Evolutionary conservation across 345 rosid species (phyloP), one percentile per base, ranked within the genome.

Genomic region (Linum usitatissimum): DNA sequence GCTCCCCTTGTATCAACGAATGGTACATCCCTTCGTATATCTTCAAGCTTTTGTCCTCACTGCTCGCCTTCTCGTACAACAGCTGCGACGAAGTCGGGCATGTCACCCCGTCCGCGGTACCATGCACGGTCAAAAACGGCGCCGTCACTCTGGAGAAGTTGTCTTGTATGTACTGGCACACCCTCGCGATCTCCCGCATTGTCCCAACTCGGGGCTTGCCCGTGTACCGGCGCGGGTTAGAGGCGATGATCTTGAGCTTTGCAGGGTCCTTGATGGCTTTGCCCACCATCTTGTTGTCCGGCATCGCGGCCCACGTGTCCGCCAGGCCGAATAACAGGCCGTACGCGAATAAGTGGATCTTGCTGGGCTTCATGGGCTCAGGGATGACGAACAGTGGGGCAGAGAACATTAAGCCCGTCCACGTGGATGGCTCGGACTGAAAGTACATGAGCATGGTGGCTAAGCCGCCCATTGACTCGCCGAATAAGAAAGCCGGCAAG

Each of bases 301-400:
- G 97, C 90, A 93, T 85, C 4, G 84, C 75, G 0, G 99, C 96
- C 99, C 99, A 93, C 1, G 97, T 93, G 72, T 93, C 99, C 9
- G 99, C 99, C 5, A 78, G 15, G 1, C 99, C 97, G 34, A 93
- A 87, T 40, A 93, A 90, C 2, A 93, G 82, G 9, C 97, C 96
- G 39, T 89, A 93, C 61, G 80, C 65, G 61, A 87, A 85, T 53
- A 93, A 69, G 1, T 77, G 83, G 1, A 80, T 34, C 79, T 73
- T 89, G 62, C 94, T 89, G 3, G 97, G 99, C 53, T 86, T 87
- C 96, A 87, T 93, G 62, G 79, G 77, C 76, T 89, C 91, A 0
- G 99, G 95, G 57, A 89, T 84, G 55, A 89, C 94, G 56, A 93
- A 93, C 18, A 93, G 90, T 8, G 97, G 99, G 31, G 99, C 99